phyloP scores from a whole-genome alignment of 441 rosid genomes.

The Croton setiger region DNA sequence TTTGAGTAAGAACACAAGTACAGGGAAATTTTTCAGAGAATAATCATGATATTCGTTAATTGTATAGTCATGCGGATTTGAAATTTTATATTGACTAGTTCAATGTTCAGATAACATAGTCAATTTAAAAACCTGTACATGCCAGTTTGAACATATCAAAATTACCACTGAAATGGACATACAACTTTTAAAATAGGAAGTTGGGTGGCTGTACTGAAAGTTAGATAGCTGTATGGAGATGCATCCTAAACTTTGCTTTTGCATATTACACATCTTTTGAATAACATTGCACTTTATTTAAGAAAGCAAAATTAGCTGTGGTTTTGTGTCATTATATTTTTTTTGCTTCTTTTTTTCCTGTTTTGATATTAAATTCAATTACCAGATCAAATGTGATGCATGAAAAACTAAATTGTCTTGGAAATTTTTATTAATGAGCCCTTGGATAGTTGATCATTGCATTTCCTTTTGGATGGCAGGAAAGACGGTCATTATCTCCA shows the following conservation, averaged over 20 bases:
- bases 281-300: not conserved
- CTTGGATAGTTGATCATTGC: constrained; percentile 6
- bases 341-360: not conserved
- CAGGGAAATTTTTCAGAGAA: constrained; percentile 1
- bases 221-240: not conserved
- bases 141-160: not conserved
- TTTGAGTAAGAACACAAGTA: not conserved
- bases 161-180: not conserved
- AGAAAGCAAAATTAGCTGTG: not conserved
- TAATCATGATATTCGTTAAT: not conserved
- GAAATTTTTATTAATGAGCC: not conserved
- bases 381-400: not conserved
- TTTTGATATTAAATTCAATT: constrained; percentile 3
- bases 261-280: not conserved
- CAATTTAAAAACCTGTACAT: not conserved
- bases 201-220: not conserved
- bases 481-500: constrained; percentile 76
- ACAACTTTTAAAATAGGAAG: constrained; percentile 1
- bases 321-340: not conserved
- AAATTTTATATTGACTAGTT: not conserved
- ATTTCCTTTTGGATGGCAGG: constrained; percentile 47
- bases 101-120: not conserved
- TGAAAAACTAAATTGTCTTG: not conserved
- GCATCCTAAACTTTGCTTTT: not conserved
- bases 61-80: not conserved